These are phyloP conservation scores for Solanum stenotomum DNA, from an alignment of 257 asterid species.

Conservation along the genomic window DNA sequence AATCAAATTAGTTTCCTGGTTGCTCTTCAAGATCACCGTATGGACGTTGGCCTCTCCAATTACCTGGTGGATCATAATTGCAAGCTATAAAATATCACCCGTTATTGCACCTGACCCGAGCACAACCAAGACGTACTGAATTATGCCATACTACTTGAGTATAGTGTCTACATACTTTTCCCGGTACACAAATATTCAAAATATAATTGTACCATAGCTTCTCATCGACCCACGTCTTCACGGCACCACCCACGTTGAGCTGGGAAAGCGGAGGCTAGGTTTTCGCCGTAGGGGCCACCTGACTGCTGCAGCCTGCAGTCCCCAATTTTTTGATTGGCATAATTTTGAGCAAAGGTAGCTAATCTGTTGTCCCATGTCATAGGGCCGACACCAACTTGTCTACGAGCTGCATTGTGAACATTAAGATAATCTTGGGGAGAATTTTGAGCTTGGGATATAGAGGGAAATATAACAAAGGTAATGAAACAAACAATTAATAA, in stretches of 20 bases:
- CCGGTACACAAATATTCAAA: conserved; percentile 19
- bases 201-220: conserved; percentile 7
- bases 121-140: conserved; percentile 7
- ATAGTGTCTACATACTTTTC: conserved; percentile 7
- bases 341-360: conserved; percentile 14
- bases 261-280: conserved; percentile 21
- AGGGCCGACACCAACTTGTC: no score
- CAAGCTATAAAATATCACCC: conserved; percentile 4
- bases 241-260: conserved; percentile 19
- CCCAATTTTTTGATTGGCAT: conserved; percentile 20
- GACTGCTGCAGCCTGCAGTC: conserved; percentile 41
- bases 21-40: background rate
- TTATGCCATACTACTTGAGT: conserved; percentile 13
- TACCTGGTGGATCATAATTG: conserved; percentile 11
- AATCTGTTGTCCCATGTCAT: no score
- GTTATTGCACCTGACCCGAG: background rate
- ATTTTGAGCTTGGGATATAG: no score
- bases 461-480: no score
- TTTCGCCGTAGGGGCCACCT: conserved; percentile 29
- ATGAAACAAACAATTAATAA: no score
- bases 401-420: no score
- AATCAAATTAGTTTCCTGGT: background rate
- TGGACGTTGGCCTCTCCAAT: background rate
- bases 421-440: no score
- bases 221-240: conserved; percentile 29